These are phyloP conservation scores for Neurospora crassa DNA, from an alignment of 2,329 filamentous ascomycete genomes.

Conservation along the genomic window DNA sequence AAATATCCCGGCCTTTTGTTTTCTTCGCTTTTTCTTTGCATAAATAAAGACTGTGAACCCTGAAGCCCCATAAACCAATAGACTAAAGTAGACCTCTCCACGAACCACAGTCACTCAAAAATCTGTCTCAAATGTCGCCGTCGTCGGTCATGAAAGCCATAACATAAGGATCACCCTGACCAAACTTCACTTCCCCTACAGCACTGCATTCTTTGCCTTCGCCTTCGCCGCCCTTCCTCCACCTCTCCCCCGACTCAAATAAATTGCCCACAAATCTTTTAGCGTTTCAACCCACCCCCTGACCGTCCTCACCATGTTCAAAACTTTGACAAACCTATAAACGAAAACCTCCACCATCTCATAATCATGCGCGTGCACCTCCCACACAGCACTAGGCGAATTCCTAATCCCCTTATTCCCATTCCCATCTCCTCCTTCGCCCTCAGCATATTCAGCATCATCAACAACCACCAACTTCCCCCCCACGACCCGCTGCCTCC, in stretches of 20 bases:
- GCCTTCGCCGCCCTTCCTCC: background rate
- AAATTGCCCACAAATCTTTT: constrained; percentile 16
- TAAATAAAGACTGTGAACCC: too few relatives aligned
- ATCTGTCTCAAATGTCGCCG: too few relatives aligned
- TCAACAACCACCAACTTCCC: constrained; percentile 24
- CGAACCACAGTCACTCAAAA: background rate
- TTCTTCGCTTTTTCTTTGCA: too few relatives aligned
- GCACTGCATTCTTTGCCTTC: background rate
- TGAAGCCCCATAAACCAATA: too few relatives aligned
- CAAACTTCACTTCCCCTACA: background rate
- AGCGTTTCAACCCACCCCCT: constrained; percentile 42
- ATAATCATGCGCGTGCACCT: constrained; percentile 38
- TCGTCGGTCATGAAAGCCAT: too few relatives aligned
- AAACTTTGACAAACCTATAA: constrained; percentile 31
- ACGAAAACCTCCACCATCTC: constrained; percentile 18
- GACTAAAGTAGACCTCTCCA: too few relatives aligned
- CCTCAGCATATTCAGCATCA: background rate
- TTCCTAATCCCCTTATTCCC: constrained; percentile 26
- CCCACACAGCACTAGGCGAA: constrained; percentile 35
- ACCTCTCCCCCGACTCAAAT: background rate
- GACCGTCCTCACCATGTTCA: constrained; percentile 40
- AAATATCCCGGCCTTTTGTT: too few relatives aligned
- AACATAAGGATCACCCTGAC: too few relatives aligned
- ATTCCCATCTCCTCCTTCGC: constrained; percentile 9
- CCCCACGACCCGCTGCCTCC: constrained; percentile 28